These are phyloP conservation scores for Boletus rex-veris DNA, from an alignment of 768 basidiomycete genomes.

Conservation along the genomic window DNA sequence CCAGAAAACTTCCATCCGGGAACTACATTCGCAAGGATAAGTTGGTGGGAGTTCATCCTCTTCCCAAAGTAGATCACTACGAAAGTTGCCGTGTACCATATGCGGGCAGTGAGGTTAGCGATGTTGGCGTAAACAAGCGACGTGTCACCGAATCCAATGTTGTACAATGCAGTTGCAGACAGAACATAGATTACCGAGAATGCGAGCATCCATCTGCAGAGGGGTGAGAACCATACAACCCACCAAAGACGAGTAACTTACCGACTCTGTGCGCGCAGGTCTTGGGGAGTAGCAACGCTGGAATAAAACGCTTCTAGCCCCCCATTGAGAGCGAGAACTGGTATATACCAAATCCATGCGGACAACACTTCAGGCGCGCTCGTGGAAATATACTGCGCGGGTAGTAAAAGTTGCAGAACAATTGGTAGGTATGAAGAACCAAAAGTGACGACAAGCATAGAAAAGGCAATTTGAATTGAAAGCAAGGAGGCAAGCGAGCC, in stretches of 20 bases:
- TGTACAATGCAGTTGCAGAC: constrained; percentile 46
- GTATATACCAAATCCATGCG: constrained; percentile 87
- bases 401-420: constrained; percentile 66
- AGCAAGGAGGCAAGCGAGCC: constrained; percentile 56
- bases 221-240: neutral
- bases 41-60: constrained; percentile 9
- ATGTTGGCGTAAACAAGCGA: constrained; percentile 78
- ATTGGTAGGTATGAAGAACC: constrained; percentile 73
- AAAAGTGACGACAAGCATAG: constrained; percentile 70
- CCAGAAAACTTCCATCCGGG: constrained; percentile 29
- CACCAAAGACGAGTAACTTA: constrained; percentile 23
- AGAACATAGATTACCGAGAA: constrained; percentile 70
- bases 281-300: constrained; percentile 63
- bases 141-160: constrained; percentile 53
- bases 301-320: constrained; percentile 88
- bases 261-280: constrained; percentile 70
- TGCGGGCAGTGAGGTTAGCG: constrained; percentile 58
- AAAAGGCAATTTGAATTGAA: constrained; percentile 60
- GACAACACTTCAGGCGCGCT: constrained; percentile 76
- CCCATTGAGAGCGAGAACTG: constrained; percentile 86
- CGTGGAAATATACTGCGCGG: constrained; percentile 62
- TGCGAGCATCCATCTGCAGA: constrained; percentile 65
- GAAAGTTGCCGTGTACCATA: constrained; percentile 57
- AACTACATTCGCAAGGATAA: constrained; percentile 12
- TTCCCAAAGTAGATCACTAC: constrained; percentile 43